These are phyloP conservation scores for Aplosporella prunicola DNA, from an alignment of 2,329 filamentous ascomycete species.

Conservation along the genomic window DNA sequence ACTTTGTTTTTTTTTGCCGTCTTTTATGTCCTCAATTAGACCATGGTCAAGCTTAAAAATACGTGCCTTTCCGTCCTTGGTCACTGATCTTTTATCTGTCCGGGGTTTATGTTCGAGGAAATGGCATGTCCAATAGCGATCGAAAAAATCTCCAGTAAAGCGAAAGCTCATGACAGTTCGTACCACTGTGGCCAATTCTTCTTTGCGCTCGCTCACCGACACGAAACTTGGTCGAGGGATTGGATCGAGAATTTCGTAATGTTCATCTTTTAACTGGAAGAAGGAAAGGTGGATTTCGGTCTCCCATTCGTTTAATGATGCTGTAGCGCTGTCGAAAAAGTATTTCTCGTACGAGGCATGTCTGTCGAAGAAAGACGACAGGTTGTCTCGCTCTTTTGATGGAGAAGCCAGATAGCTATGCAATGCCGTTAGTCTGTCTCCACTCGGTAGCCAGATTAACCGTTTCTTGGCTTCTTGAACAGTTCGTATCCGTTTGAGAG, in stretches of 20 bases:
- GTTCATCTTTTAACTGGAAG: no score
- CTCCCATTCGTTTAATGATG: conserved; percentile 1
- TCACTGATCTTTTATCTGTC: no score
- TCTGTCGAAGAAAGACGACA: conserved; percentile 17
- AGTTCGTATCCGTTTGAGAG: no score
- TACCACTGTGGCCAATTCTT: no score
- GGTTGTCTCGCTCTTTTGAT: conserved; percentile 7
- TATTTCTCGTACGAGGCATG: conserved; percentile 14
- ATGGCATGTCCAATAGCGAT: conserved; percentile 25
- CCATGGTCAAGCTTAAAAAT: neutral
- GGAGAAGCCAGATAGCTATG: conserved; percentile 13
- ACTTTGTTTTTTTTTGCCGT: neutral
- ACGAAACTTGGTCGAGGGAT: no score
- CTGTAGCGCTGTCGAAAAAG: conserved; percentile 19
- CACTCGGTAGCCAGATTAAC: conserved; percentile 1
- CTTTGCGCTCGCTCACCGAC: no score
- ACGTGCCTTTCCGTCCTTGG: no score
- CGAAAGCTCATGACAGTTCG: conserved; percentile 18
- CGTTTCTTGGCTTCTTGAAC: conserved; percentile 5
- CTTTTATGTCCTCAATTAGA: neutral
- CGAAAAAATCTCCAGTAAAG: conserved; percentile 24
- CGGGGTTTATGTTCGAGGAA: conserved; percentile 15
- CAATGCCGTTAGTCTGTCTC: conserved; percentile 1
- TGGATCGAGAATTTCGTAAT: no score
- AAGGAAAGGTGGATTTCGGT: neutral